Conservation (phyloP, 768 basidiomycete species). For the Tulasnella sp. region DNA sequence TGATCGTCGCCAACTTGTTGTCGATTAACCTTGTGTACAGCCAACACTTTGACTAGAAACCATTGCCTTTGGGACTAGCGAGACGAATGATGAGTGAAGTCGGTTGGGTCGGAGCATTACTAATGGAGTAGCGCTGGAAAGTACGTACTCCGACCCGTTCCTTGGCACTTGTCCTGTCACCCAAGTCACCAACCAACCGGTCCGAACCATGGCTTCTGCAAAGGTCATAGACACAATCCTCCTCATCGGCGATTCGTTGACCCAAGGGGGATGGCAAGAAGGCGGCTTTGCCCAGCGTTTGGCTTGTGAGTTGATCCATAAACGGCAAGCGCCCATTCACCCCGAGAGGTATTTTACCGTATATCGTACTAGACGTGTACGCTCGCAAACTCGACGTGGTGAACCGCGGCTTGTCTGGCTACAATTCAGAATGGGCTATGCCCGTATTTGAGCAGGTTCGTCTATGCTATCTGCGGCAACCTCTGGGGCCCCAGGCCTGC, state of each 20-base stretch:
- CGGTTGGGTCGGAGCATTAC: no score
- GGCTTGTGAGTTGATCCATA: conserved; percentile 36
- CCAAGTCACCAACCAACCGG: no score
- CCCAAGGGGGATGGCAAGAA: conserved; percentile 50
- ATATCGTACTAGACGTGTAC: conserved; percentile 47
- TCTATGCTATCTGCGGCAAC: neutral
- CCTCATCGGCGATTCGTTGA: conserved; percentile 74
- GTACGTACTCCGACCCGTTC: no score
- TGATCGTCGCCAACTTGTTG: no score
- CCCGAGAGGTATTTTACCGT: neutral
- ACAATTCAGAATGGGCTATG: conserved; percentile 77
- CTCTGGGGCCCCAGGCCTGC: neutral
- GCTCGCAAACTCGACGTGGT: conserved; percentile 71
- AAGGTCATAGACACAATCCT: conserved; percentile 41
- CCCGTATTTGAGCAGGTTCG: conserved; percentile 65
- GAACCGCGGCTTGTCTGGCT: conserved; percentile 75
- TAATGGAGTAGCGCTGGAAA: no score
- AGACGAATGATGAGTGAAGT: no score
- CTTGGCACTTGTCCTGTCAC: no score
- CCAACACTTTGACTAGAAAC: no score
- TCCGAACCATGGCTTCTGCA: no score
- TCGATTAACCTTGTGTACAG: no score
- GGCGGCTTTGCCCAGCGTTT: conserved; percentile 57
- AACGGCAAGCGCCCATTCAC: no score
- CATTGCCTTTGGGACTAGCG: no score